These are phyloP conservation scores for Russula dissimulans DNA, from an alignment of 768 basidiomycete genomes.

Conservation along the genomic window DNA sequence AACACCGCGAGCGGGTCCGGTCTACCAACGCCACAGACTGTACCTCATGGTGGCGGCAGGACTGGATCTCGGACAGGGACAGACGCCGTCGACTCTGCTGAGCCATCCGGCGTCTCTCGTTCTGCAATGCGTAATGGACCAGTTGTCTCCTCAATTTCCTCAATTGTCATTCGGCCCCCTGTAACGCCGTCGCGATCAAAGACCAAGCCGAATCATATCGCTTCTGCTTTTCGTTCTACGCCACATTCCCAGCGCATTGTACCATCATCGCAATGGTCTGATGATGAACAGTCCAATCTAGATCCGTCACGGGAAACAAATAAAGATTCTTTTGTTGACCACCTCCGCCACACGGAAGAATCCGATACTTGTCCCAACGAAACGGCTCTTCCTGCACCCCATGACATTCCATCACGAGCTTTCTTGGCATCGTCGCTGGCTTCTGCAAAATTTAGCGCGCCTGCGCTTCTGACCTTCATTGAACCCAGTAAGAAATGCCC, in stretches of 20 bases:
- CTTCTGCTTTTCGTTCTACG: background rate
- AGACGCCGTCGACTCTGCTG: background rate
- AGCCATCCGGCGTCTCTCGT: background rate
- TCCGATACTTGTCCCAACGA: background rate
- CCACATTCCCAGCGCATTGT: slow-evolving; percentile 15
- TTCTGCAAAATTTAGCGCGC: background rate
- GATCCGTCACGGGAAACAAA: background rate
- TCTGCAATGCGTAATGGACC: background rate
- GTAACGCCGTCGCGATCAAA: slow-evolving; percentile 6
- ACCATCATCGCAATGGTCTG: slow-evolving; percentile 14
- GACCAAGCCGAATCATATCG: background rate
- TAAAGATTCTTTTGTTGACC: background rate
- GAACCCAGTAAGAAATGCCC: background rate
- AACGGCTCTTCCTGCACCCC: background rate
- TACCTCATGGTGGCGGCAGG: background rate
- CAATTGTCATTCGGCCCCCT: background rate
- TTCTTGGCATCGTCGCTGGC: background rate
- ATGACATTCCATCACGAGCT: background rate
- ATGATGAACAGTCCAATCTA: background rate
- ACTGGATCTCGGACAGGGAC: background rate
- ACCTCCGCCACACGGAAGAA: background rate
- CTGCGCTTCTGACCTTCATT: background rate
- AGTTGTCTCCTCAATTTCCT: background rate
- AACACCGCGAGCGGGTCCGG: background rate
- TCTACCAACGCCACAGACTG: slow-evolving; percentile 4